A percentile compares a stretch with the other conserved stretches of the same genome.
These are phyloP conservation scores for Selaginella tamariscina DNA, from an alignment of 75 land plant genomes.

Conservation along the genomic window DNA sequence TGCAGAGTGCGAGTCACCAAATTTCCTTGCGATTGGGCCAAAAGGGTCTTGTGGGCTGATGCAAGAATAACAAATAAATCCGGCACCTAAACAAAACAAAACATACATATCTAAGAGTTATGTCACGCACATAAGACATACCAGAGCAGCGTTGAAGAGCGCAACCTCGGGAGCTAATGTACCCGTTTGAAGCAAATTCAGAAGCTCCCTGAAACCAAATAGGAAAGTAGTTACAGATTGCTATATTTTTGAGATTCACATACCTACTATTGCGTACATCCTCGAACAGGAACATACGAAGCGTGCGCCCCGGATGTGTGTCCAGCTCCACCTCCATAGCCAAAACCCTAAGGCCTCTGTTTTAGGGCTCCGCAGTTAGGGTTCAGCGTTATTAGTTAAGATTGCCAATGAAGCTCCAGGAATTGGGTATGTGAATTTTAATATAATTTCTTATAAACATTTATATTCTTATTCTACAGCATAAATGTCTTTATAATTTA, in stretches of 20 bases:
- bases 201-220: slow-evolving; percentile 57
- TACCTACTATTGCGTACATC: slow-evolving; percentile 81
- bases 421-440: too few species aligned
- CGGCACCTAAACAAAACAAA: slow-evolving; percentile 47
- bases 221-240: background rate
- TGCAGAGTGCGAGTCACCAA: slow-evolving; percentile 69
- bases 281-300: slow-evolving; percentile 57
- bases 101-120: background rate
- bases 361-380: too few species aligned
- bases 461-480: too few species aligned
- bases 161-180: slow-evolving; percentile 66
- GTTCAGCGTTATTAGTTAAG: too few species aligned
- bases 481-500: too few species aligned
- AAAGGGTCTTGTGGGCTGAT: slow-evolving; percentile 74
- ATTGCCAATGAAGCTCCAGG: too few species aligned
- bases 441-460: too few species aligned
- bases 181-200: slow-evolving; percentile 63
- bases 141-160: slow-evolving; percentile 74
- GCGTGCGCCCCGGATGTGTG: slow-evolving; percentile 33
- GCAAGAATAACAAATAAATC: slow-evolving; percentile 76
- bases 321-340: slow-evolving; percentile 33
- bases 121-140: slow-evolving; percentile 14
- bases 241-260: background rate
- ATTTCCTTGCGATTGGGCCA: slow-evolving; percentile 52
- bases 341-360: background rate